Evolutionary conservation across 345 rosid genomes (phyloP), one percentile per base, ranked within the genome.

Genomic region (Sonneratia alba): DNA sequence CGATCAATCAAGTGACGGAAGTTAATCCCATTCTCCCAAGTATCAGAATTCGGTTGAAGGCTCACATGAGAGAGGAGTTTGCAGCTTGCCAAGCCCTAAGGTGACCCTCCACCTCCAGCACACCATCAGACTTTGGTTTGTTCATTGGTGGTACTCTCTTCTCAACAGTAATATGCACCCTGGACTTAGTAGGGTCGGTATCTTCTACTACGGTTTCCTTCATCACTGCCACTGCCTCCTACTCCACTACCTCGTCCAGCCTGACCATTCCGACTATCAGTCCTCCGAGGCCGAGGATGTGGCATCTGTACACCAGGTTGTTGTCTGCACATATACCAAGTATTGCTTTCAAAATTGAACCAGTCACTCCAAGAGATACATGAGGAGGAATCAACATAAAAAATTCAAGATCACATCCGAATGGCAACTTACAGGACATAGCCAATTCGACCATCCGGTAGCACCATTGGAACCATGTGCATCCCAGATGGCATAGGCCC

Each of bases 401-500:
- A 13, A 47, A 8, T 47, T 9, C 51, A 9, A 47, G 45, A 42
- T 1, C 6, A 42, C 7, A 42, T 42, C 45, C 2, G 45, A 47
- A 56, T 9, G 38, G 57, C 2, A 43, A 79, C 99, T 96, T 83
- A 96, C 99, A 92, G 89, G 74, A 96, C 98, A 73, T 96, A 96
- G 82, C 97, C 98, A 74, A 96, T 87, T 70, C 93, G 86, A 70
- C 98, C 99, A 81, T 96, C 98, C 8, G 98, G 98, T 67, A 96
- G 92, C 73, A 96, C 90, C 99, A 96, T 96, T 38, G 99, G 99
- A 76, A 96, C 99, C 98, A 92, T 96, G 43, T 90, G 97, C 98
- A 96, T 96, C 76, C 98, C 94, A 1, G 97, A 73, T 71, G 95
- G 97, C 98, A 88, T 89, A 66, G 93, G 89, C 43, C 98, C 98